Percentiles rank a stretch among this genome's conserved stretches.
Conservation (phyloP, 2,329 filamentous ascomycete species). For the Raffaelea arxii region DNA sequence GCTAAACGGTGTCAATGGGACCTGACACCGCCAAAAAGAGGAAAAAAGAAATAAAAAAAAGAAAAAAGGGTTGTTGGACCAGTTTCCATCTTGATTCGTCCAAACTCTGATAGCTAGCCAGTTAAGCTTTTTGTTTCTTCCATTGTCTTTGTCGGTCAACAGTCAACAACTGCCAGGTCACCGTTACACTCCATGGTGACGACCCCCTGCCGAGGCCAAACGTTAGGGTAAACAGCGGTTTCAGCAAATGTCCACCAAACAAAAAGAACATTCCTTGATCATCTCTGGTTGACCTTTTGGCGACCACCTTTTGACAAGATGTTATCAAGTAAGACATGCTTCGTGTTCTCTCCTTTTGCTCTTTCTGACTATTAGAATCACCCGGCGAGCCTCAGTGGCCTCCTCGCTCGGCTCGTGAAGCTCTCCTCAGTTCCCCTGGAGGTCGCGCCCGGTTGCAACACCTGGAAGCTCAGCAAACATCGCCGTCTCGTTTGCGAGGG, state of each 20-base stretch:
- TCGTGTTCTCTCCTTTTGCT: not conserved
- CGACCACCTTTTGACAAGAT: too few relatives aligned
- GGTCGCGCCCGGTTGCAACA: conserved; percentile 68
- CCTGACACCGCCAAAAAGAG: not conserved
- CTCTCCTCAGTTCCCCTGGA: conserved; percentile 58
- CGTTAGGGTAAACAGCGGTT: too few relatives aligned
- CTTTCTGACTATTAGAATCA: conserved; percentile 6
- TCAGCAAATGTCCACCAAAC: too few relatives aligned
- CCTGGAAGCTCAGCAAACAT: conserved; percentile 49
- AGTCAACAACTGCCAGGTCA: too few relatives aligned
- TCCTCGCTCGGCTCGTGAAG: conserved; percentile 56
- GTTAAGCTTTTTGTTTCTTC: too few relatives aligned
- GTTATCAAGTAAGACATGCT: conserved; percentile 8
- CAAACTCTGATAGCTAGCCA: too few relatives aligned
- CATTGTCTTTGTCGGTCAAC: too few relatives aligned
- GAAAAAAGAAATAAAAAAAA: not conserved
- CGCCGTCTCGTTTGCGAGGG: conserved; percentile 54
- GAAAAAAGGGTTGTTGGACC: not conserved
- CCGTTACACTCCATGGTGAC: too few relatives aligned
- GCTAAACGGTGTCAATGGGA: not conserved
- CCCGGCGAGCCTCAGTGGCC: conserved; percentile 46
- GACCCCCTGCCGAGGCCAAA: too few relatives aligned
- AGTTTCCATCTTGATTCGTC: too few relatives aligned
- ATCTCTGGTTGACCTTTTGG: too few relatives aligned
- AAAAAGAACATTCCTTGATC: too few relatives aligned